These are phyloP conservation scores for Phialophora tarda DNA, from an alignment of 2,329 filamentous ascomycete species.

Conservation along the genomic window DNA sequence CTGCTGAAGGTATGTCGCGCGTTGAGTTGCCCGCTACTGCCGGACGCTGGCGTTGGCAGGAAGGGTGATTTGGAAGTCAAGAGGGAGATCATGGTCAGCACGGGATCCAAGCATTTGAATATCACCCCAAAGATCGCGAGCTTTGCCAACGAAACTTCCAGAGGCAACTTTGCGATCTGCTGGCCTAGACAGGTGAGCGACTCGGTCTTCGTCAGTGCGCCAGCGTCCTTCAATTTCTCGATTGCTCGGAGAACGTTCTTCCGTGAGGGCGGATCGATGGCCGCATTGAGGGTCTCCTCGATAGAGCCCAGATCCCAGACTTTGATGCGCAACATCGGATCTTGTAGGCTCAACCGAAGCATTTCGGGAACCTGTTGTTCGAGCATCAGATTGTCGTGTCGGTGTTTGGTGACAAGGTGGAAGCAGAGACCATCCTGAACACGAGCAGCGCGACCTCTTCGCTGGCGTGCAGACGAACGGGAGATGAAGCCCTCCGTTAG, in stretches of 20 bases:
- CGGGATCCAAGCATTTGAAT: constrained; percentile 90
- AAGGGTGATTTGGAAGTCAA: constrained; percentile 95
- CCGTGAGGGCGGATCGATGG: constrained; percentile 84
- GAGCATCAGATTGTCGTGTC: constrained; percentile 73
- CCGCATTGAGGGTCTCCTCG: constrained; percentile 84
- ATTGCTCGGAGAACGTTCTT: constrained; percentile 94
- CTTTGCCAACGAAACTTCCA: constrained; percentile 95
- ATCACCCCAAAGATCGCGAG: constrained; percentile 83
- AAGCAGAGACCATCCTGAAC: constrained; percentile 95
- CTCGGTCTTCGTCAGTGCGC: constrained; percentile 79
- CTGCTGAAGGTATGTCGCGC: constrained; percentile 79
- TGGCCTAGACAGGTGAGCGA: constrained; percentile 84
- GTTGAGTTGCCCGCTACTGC: constrained; percentile 57
- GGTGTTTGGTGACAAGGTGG: constrained; percentile 88
- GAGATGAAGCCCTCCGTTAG: constrained; percentile 96
- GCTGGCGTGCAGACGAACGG: constrained; percentile 91
- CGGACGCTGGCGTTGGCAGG: constrained; percentile 76
- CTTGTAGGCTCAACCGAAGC: constrained; percentile 89
- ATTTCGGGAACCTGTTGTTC: constrained; percentile 97
- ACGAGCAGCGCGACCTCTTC: constrained; percentile 89
- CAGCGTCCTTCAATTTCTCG: constrained; percentile 90
- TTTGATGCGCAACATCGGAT: constrained; percentile 93
- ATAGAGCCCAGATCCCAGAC: constrained; percentile 96
- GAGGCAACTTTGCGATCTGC: constrained; percentile 83
- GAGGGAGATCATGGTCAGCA: constrained; percentile 89